phyloP scores from a whole-genome alignment of 352 stramenopile genomes.

The Pythium phragmitis region DNA sequence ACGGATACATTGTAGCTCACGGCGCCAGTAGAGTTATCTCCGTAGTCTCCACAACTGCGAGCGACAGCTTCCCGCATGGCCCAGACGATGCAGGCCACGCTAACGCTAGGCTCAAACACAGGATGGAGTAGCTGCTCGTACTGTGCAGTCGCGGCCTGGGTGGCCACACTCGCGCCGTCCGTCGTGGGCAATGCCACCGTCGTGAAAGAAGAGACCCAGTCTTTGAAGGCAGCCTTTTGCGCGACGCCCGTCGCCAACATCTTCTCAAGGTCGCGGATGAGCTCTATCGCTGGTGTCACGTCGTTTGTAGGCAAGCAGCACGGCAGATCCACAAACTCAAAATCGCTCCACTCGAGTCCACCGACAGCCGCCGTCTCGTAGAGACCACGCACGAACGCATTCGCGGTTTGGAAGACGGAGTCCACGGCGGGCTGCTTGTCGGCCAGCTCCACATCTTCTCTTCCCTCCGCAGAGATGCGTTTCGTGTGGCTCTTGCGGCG shows the following conservation, averaged over 20 bases:
- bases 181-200: slow-evolving; percentile 37
- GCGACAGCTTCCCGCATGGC: slow-evolving; percentile 50
- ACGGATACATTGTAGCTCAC: slow-evolving; percentile 18
- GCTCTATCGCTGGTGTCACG: slow-evolving; percentile 24
- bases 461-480: slow-evolving; percentile 8
- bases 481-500: slow-evolving; percentile 17
- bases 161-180: neutral
- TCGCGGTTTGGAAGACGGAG: slow-evolving; percentile 46
- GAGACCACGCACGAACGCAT: slow-evolving; percentile 38
- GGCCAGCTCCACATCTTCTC: slow-evolving; percentile 1
- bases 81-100: slow-evolving; percentile 51
- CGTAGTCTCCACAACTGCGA: neutral
- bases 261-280: slow-evolving; percentile 38
- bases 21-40: neutral
- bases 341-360: slow-evolving; percentile 75
- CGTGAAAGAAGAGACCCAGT: slow-evolving; percentile 49
- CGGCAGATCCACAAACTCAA: slow-evolving; percentile 54
- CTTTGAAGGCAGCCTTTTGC: slow-evolving; percentile 63
- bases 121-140: slow-evolving; percentile 39
- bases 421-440: slow-evolving; percentile 8
- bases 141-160: neutral
- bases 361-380: slow-evolving; percentile 41
- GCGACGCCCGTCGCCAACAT: slow-evolving; percentile 34
- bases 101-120: slow-evolving; percentile 50
- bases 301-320: slow-evolving; percentile 27